Base-by-base conservation (phyloP, 1,284 basidiomycete genomes). In the Leccinum huronense region DNA sequence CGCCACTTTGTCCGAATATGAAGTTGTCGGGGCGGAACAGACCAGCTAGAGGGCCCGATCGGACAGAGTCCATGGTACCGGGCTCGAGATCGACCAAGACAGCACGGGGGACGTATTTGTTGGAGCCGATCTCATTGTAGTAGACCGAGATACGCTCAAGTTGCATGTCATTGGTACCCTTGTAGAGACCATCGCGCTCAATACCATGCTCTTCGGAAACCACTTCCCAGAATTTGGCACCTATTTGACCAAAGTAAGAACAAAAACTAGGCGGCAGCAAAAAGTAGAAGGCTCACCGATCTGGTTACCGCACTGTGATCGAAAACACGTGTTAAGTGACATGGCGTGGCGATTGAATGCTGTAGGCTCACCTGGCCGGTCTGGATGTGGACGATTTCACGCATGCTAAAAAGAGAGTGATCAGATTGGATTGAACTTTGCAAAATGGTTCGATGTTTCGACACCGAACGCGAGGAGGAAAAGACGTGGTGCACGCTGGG, bases 201-300 rank as follows among this genome's bases (percentile, higher is more conserved):
- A 98, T 95, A 76, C 94, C 94, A 80, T 98, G 96, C 84, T 98
- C 96, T 79, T 98, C 95, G 66, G 94, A 96, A 76, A 98, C 89
- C 73, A 94, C 95, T 80, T 92, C 95, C 96, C 95, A 98, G 89
- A 98, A 98, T 82, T 97, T 97, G 84, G 94, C 92, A 90, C 92
- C 91, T 92, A 68, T 31, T 70, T 63, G 45, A 60, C 31, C 63
- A 63, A 64, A 63, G 61, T 34, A 59, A 59, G 34, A 10, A 14
- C 33, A 57, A 16, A 45, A 40, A 14, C 38, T n/a, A 33, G 9
- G 54, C 10, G 14, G 13, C 27, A 33, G n/a, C 30, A 2, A 33
- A n/a, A 9, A 30, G 67, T 55, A 63, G 65, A 67, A 63, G 68
- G 72, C 84, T 68, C 73, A 93, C 94, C 94, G 76, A 97, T 96